Evolutionary conservation across 306 rosid genomes (phyloP).

Genomic region (Quercus aquifolioides): DNA sequence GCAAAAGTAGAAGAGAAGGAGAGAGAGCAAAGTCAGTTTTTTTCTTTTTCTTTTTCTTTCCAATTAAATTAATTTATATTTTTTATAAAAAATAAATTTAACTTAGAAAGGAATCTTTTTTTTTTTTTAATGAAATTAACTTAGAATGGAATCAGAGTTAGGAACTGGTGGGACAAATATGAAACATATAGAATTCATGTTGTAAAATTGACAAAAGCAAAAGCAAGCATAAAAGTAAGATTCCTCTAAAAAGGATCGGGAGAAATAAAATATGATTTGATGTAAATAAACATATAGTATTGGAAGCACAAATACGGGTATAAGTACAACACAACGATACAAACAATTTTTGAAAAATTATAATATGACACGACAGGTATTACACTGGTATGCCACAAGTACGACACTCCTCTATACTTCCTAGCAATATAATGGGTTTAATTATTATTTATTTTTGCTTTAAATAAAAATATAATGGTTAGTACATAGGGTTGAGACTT

Average conservation of each 20-base stretch:
- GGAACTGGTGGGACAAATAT: not conserved
- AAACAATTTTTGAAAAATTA: no score
- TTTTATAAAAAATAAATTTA: not conserved
- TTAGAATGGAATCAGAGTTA: not conserved
- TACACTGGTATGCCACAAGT: no score
- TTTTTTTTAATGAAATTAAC: not conserved
- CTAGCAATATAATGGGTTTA: no score
- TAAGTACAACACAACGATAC: no score
- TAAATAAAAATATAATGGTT: no score
- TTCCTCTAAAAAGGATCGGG: conserved; percentile 28
- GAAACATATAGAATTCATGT: not conserved
- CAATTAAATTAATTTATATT: not conserved
- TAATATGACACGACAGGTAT: no score
- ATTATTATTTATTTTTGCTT: no score
- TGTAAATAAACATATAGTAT: not conserved
- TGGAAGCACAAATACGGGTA: no score
- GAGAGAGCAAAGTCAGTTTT: no score
- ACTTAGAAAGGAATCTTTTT: not conserved
- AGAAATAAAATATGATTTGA: not conserved
- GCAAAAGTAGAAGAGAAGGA: no score
- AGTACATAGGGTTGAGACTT: not conserved
- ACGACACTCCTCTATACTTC: no score
- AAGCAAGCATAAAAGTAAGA: conserved; percentile 23
- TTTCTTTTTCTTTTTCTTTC: no score
- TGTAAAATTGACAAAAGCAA: conserved; percentile 2